Conservation (phyloP, 2,329 filamentous ascomycete genomes). For the Apiospora rasikravindrae region DNA sequence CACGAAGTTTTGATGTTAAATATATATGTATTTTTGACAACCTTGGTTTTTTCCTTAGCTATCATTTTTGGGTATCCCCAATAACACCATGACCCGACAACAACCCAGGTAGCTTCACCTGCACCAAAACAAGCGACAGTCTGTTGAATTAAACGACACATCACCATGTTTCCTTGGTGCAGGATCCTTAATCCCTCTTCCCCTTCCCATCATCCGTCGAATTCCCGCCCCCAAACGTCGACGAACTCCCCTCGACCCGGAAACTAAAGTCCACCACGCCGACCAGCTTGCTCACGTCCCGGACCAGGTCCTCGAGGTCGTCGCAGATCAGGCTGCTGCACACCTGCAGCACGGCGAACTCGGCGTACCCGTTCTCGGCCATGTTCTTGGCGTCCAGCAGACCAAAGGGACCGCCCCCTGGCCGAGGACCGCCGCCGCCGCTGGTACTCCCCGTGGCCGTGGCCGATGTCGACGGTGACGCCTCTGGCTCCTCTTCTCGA, state of each 20-base stretch:
- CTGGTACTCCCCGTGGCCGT: background rate
- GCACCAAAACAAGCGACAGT: too few relatives aligned
- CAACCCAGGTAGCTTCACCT: too few relatives aligned
- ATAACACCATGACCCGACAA: too few relatives aligned
- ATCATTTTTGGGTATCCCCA: too few relatives aligned
- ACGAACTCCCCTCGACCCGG: conserved; percentile 46
- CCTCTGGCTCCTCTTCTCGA: background rate
- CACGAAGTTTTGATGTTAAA: too few relatives aligned
- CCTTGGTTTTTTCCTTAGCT: too few relatives aligned
- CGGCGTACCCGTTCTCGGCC: conserved; percentile 73
- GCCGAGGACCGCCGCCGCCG: too few relatives aligned
- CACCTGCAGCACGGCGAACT: conserved; percentile 77
- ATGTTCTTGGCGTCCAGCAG: conserved; percentile 70
- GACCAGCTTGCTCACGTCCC: conserved; percentile 68
- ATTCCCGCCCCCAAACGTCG: background rate
- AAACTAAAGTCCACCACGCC: conserved; percentile 79
- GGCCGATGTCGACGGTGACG: background rate
- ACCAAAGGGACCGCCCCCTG: conserved; percentile 31
- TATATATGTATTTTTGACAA: too few relatives aligned
- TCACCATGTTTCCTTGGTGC: too few relatives aligned
- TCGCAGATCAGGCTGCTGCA: conserved; percentile 72
- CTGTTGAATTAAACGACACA: too few relatives aligned
- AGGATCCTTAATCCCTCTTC: background rate
- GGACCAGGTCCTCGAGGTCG: conserved; percentile 68
- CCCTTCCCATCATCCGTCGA: background rate